Evolutionary conservation across 345 rosid genomes (phyloP).

Genomic region (Theobroma cacao): DNA sequence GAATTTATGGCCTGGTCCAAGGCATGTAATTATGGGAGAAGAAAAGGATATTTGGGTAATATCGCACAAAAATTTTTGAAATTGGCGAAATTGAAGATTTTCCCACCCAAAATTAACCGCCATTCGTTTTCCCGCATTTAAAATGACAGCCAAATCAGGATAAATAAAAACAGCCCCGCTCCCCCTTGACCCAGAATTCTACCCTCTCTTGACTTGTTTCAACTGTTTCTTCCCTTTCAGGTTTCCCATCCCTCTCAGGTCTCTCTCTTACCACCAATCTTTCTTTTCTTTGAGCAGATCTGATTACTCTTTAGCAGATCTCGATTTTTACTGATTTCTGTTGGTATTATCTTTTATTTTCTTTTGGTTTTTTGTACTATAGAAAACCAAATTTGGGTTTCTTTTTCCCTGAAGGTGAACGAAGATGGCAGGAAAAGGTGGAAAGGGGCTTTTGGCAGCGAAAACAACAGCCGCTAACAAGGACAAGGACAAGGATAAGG

Average conservation of each 20-base stretch:
- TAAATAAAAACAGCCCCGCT: not conserved
- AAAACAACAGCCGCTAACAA: constrained; percentile 83
- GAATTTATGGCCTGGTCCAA: not conserved
- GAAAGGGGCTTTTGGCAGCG: constrained; percentile 36
- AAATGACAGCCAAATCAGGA: not conserved
- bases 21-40: not conserved
- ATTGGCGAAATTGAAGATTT: constrained; percentile 5
- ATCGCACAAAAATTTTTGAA: constrained; percentile 11
- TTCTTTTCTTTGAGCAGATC: not conserved
- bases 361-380: not conserved
- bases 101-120: constrained; percentile 41
- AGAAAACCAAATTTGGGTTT: not conserved
- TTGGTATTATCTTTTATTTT: not conserved
- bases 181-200: not conserved
- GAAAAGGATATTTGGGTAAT: not conserved
- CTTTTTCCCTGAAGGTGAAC: constrained; percentile 7
- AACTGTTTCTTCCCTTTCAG: constrained; percentile 4
- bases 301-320: not conserved
- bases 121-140: constrained; percentile 5
- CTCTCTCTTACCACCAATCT: not conserved
- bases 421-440: constrained; percentile 91
- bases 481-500: constrained; percentile 73
- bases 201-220: not conserved
- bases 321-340: not conserved
- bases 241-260: constrained; percentile 20